phyloP scores from a whole-genome alignment of 768 basidiomycete species.

The Paxillus rubicundulus region DNA sequence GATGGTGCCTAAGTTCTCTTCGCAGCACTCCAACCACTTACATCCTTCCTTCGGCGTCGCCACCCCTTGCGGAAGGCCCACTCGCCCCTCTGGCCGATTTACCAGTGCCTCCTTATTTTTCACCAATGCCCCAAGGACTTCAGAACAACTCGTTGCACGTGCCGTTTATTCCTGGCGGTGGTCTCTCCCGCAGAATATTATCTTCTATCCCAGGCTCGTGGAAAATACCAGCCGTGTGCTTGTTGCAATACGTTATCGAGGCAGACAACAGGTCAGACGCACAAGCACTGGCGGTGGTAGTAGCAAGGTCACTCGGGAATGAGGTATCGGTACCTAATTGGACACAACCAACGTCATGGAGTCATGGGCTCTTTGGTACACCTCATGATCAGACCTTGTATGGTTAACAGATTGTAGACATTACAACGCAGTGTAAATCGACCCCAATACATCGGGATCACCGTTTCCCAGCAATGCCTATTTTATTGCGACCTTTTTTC shows the following conservation, averaged over 20 bases:
- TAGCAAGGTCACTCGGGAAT: slow-evolving; percentile 45
- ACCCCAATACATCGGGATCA: slow-evolving; percentile 28
- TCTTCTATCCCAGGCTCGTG: slow-evolving; percentile 50
- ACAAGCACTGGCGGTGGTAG: slow-evolving; percentile 52
- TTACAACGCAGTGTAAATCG: background rate
- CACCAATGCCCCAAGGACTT: slow-evolving; percentile 41
- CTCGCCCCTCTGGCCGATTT: slow-evolving; percentile 44
- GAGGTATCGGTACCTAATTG: slow-evolving; percentile 38
- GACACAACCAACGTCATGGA: slow-evolving; percentile 68
- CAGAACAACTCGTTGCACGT: slow-evolving; percentile 33
- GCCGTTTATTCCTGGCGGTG: slow-evolving; percentile 80
- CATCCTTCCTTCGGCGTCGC: slow-evolving; percentile 44
- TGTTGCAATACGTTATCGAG: slow-evolving; percentile 77
- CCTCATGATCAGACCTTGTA: slow-evolving; percentile 73
- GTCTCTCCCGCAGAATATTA: slow-evolving; percentile 66
- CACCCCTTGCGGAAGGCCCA: slow-evolving; percentile 42
- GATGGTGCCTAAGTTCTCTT: background rate
- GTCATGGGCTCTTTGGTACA: slow-evolving; percentile 59
- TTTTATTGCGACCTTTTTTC: slow-evolving; percentile 44
- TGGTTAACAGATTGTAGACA: slow-evolving; percentile 39
- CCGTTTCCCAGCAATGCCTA: slow-evolving; percentile 64
- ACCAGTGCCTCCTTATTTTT: slow-evolving; percentile 54
- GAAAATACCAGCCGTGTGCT: slow-evolving; percentile 51
- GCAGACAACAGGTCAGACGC: slow-evolving; percentile 82
- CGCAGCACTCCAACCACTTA: slow-evolving; percentile 66